phyloP scores from a whole-genome alignment of 768 basidiomycete species.

The Pulveroboletus frians region DNA sequence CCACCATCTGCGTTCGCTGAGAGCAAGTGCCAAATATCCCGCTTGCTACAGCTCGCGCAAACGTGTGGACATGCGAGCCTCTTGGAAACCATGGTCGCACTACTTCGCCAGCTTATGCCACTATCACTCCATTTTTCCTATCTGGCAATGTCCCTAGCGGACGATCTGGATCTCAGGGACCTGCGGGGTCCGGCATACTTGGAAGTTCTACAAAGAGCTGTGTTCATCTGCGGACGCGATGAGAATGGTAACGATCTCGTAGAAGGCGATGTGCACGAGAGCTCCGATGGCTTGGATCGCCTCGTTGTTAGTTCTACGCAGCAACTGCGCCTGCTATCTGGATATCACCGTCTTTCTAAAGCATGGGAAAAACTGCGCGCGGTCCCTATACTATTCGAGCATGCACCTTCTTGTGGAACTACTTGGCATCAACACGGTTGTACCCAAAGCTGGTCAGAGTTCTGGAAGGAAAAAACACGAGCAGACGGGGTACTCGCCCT shows the following conservation, averaged over 20 bases:
- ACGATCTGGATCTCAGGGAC: slow-evolving; percentile 57
- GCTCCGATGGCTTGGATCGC: slow-evolving; percentile 37
- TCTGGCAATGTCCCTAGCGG: slow-evolving; percentile 67
- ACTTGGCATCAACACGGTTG: slow-evolving; percentile 73
- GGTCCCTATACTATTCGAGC: slow-evolving; percentile 57
- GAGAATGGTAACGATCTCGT: slow-evolving; percentile 10
- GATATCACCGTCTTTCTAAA: slow-evolving; percentile 62
- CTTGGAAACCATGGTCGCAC: slow-evolving; percentile 51
- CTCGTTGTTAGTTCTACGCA: slow-evolving; percentile 54
- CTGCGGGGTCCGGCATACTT: slow-evolving; percentile 65
- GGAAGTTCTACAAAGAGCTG: slow-evolving; percentile 65
- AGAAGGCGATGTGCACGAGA: slow-evolving; percentile 32
- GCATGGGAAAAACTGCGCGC: slow-evolving; percentile 62
- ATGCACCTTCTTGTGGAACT: slow-evolving; percentile 55
- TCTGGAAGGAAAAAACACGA: slow-evolving; percentile 73
- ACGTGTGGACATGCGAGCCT: slow-evolving; percentile 59
- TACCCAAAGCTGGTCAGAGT: slow-evolving; percentile 68
- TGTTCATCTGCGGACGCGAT: slow-evolving; percentile 22
- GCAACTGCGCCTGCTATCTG: slow-evolving; percentile 60
- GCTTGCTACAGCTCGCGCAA: slow-evolving; percentile 61
- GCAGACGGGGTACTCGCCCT: slow-evolving; percentile 55
- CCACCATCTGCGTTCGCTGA: slow-evolving; percentile 36
- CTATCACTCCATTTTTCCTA: slow-evolving; percentile 62
- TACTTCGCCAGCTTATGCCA: slow-evolving; percentile 59
- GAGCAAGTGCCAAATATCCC: slow-evolving; percentile 47